A percentile compares a stretch with the other conserved stretches of the same genome.
phyloP scores from a whole-genome alignment of 78 protist genomes.

The Dictyostelium firmibasis region DNA sequence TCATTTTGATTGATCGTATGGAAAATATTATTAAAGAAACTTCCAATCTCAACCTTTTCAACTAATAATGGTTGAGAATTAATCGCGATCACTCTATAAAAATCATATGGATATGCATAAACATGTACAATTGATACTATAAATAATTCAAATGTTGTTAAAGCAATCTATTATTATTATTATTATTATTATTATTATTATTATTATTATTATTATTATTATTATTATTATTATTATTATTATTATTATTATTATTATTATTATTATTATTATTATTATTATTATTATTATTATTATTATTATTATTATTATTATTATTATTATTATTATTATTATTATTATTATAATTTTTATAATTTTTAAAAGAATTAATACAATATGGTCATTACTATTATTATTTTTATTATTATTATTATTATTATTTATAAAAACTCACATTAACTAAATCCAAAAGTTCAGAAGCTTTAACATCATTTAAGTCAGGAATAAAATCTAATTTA shows the following conservation, averaged over 20 bases:
- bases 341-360: neutral
- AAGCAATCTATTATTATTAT: neutral
- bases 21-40: constrained; percentile 8
- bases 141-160: constrained; percentile 61
- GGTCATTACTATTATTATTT: too few relatives aligned
- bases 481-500: neutral
- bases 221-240: too few relatives aligned
- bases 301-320: neutral
- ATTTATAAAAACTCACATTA: neutral
- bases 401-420: neutral
- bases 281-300: neutral
- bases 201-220: neutral
- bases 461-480: constrained; percentile 7
- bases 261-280: too few relatives aligned
- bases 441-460: constrained; percentile 27
- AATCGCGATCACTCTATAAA: constrained; percentile 64
- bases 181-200: too few relatives aligned
- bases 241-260: too few relatives aligned
- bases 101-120: constrained; percentile 64
- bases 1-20: constrained; percentile 32
- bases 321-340: neutral
- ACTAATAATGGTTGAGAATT: constrained; percentile 46
- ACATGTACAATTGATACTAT: constrained; percentile 62
- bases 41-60: constrained; percentile 36
- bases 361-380: too few relatives aligned